These are phyloP conservation scores for Taxillus chinensis DNA, from an alignment of 164 flowering plant genomes.

Conservation along the genomic window DNA sequence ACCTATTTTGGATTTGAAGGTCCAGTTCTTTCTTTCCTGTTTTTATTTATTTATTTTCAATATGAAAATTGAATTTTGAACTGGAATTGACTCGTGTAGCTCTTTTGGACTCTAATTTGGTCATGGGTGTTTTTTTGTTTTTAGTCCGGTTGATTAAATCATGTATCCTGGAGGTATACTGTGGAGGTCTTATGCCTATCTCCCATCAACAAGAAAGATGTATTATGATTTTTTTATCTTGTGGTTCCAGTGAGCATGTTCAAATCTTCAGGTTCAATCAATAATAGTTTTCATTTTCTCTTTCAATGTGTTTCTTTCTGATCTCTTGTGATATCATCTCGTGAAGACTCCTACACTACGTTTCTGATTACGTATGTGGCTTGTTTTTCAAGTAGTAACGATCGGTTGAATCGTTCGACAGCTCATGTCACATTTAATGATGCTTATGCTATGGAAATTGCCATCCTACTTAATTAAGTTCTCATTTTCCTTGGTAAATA, in stretches of 20 bases:
- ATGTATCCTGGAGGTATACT: constrained; percentile 2
- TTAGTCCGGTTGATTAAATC: background rate
- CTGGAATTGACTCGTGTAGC: too few relatives aligned
- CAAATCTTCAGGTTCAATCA: background rate
- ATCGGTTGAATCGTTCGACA: background rate
- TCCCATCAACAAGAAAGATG: constrained; percentile 1
- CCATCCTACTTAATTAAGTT: constrained; percentile 1
- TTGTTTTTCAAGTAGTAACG: background rate
- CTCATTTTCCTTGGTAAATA: background rate
- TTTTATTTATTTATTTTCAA: too few relatives aligned
- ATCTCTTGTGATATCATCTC: too few relatives aligned
- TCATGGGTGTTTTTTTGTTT: background rate
- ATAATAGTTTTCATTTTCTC: background rate
- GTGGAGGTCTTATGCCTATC: background rate
- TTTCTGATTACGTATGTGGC: background rate
- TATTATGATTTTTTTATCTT: background rate
- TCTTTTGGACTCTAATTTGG: too few relatives aligned
- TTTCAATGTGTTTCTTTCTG: background rate
- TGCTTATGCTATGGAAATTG: constrained; percentile 1
- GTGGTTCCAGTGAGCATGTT: background rate
- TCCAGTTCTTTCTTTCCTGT: too few relatives aligned
- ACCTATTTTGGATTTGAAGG: too few relatives aligned
- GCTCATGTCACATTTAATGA: constrained; percentile 2
- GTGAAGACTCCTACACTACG: too few relatives aligned
- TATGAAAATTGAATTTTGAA: too few relatives aligned